A percentile compares a stretch with the other conserved stretches of the same genome.
phyloP scores from a whole-genome alignment of 148 eudicot genomes.

The Euryodendron excelsum region DNA sequence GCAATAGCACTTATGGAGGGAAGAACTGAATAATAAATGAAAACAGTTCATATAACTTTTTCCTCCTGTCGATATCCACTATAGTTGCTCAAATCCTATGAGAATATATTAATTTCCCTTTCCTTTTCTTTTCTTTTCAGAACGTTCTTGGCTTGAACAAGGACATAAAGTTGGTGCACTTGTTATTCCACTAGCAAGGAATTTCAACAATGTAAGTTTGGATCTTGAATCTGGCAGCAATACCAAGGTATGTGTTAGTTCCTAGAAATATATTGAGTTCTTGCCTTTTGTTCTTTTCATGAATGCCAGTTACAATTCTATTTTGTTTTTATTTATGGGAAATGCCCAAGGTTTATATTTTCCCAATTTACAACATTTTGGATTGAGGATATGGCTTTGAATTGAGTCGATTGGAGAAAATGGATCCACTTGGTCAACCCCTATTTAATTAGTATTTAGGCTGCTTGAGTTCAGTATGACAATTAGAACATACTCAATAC shows the following conservation, averaged over 20 bases:
- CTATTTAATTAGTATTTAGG: not conserved
- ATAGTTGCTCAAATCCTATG: not conserved
- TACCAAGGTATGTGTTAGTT: constrained; percentile 42
- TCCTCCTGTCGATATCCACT: not conserved
- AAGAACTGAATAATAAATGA: not conserved
- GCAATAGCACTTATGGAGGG: not conserved
- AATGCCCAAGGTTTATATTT: not conserved
- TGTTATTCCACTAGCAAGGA: constrained; percentile 89
- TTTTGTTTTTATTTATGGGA: not conserved
- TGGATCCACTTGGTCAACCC: not conserved
- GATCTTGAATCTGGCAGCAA: constrained; percentile 69
- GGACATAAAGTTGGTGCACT: constrained; percentile 93
- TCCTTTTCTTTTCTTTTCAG: constrained; percentile 31
- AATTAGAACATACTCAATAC: not conserved
- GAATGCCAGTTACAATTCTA: not conserved
- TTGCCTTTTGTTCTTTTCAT: not conserved
- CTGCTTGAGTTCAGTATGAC: not conserved
- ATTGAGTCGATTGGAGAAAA: not conserved
- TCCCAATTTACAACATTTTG: not conserved
- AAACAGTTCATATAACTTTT: not conserved
- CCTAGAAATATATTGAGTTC: not conserved
- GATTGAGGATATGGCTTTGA: not conserved
- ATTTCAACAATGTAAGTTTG: constrained; percentile 51
- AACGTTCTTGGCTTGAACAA: constrained; percentile 88
- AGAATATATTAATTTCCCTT: not conserved